Evolutionary conservation across 768 basidiomycete species (phyloP).

Genomic region (Krasilnikovozyma curviuscula): DNA sequence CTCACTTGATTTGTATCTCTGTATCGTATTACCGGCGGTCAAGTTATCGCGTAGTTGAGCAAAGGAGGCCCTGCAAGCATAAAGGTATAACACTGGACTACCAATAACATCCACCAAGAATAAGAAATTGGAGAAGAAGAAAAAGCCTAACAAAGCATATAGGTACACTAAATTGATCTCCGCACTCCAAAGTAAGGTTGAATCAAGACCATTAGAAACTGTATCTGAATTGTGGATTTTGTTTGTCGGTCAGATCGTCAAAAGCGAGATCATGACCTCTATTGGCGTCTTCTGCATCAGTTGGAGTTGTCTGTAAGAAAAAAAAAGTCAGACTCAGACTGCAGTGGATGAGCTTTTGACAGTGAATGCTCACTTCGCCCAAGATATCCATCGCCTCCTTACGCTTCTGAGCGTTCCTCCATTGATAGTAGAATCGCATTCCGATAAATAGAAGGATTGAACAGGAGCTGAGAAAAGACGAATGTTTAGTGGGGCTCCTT

Average conservation of each 20-base stretch:
- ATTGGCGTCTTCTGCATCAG: background rate
- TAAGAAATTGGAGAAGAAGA: no score
- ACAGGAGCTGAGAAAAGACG: background rate
- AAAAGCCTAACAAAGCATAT: no score
- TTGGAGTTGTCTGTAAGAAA: background rate
- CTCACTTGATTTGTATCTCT: no score
- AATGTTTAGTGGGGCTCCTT: background rate
- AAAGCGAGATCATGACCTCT: conserved; percentile 31
- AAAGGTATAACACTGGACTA: no score
- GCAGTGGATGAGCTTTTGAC: background rate
- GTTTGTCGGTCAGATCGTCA: conserved; percentile 34
- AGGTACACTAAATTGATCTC: no score
- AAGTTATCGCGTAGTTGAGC: no score
- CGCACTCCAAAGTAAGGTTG: no score
- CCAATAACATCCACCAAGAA: no score
- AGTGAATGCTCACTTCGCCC: background rate
- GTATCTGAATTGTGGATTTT: conserved; percentile 30
- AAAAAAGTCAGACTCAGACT: no score
- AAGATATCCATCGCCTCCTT: background rate
- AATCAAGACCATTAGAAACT: no score
- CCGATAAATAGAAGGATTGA: conserved; percentile 2
- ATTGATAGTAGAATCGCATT: conserved; percentile 1
- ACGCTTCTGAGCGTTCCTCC: conserved; percentile 1
- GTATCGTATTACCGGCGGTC: no score
- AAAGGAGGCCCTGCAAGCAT: no score